Base-by-base conservation (phyloP, 495 filamentous ascomycete genomes). In the Neurospora sp. region DNA sequence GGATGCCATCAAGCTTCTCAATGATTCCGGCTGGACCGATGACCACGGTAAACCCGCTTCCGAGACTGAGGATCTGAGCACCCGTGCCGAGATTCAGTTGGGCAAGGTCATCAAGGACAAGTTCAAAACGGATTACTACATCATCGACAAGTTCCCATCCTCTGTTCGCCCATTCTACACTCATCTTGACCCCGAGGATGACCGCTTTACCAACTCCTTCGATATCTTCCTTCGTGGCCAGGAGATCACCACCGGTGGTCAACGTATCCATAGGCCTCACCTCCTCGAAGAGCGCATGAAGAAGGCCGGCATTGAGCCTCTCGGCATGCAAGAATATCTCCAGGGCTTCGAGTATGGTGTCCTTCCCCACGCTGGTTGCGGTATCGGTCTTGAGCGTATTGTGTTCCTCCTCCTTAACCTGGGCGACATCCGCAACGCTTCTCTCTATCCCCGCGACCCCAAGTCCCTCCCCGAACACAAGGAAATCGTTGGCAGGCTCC, bases 191-290 rank as follows among this genome's bases (percentile, higher is more conserved):
- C 87, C 92, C 3, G 82, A 90, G 10, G 89, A 97, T 75, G 82
- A 87, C 8, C 85, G 85, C 3, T 86, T 87, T 77, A 97, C 94
- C 53, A 97, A 97, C 81, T 96, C 94, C 0, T 98, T 97, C 74
- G 94, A 98, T 80, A 95, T 97, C 77, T 97, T 97, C 83, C 86
- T 97, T 70, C 92, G 94, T 12, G 94, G 94, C 6, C 94, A 98
- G 78, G 94, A 97, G 79, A 97, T 97, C 74, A 89, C 95, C 5
- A 93, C 91, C 2, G 94, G 94, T 70, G 94, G 94, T 9, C 94
- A 97, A 80, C 92, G 94, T 88, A 93, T 97, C 74, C 93, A 98
- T 80, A 89, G 94, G 71, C 86, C 93, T 1, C 81, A 85, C 35
- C 87, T 92, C 76, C 84, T 97, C n/a, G 85, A 90, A 41, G 87